Percentiles rank a stretch among this genome's conserved stretches.
Evolutionary conservation across 2,329 filamentous ascomycete genomes (phyloP).

Genomic region (Calycina marina): DNA sequence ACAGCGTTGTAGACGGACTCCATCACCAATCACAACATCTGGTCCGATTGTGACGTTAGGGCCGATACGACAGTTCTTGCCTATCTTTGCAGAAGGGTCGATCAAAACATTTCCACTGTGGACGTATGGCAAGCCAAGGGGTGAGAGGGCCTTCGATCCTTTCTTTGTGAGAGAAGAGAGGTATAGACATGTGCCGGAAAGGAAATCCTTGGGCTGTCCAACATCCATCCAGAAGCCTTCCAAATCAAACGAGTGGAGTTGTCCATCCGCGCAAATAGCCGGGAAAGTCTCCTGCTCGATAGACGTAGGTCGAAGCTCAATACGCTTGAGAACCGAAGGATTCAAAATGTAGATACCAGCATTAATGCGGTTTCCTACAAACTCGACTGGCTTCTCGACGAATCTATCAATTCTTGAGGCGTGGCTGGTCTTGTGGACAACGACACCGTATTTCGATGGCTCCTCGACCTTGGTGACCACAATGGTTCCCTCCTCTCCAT

Average conservation of each 20-base stretch:
- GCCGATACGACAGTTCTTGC: conserved; percentile 95
- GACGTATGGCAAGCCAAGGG: conserved; percentile 63
- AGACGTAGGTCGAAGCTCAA: conserved; percentile 89
- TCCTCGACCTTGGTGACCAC: conserved; percentile 98
- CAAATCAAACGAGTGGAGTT: conserved; percentile 90
- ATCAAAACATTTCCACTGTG: conserved; percentile 93
- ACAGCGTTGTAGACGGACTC: conserved; percentile 84
- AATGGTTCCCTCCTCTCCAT: conserved; percentile 94
- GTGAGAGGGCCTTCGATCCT: conserved; percentile 68
- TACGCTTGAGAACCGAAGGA: conserved; percentile 76
- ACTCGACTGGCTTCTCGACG: conserved; percentile 98
- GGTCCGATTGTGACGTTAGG: conserved; percentile 95
- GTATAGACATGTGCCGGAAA: conserved; percentile 91
- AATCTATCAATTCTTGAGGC: conserved; percentile 90
- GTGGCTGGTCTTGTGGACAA: conserved; percentile 92
- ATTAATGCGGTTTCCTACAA: conserved; percentile 97
- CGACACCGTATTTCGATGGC: conserved; percentile 95
- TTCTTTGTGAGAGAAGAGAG: conserved; percentile 86
- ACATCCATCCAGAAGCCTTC: conserved; percentile 99
- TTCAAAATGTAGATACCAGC: conserved; percentile 98
- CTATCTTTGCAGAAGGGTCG: conserved; percentile 86
- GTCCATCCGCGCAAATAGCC: conserved; percentile 74
- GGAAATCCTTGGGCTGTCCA: conserved; percentile 95
- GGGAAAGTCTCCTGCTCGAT: conserved; percentile 99
- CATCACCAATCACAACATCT: conserved; percentile 82